Evolutionary conservation across 345 rosid genomes (phyloP), one percentile per base, ranked within the genome.

Genomic region (Citrus glauca): DNA sequence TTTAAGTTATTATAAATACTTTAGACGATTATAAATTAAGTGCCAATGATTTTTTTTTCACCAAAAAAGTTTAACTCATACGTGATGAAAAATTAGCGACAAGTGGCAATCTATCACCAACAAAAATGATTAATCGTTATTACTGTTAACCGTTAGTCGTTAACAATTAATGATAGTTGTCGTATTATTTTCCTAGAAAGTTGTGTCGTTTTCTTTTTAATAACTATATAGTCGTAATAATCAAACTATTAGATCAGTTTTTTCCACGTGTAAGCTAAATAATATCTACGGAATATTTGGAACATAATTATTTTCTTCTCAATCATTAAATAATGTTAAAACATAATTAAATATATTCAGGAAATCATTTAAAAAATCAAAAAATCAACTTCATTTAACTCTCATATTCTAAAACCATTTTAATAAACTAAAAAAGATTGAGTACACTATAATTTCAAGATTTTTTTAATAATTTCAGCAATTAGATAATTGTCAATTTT

Each of bases 181-280:
- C 7, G 0, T 16, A 53, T 17, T 17, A 16, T 17, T 17, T 16
- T 16, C 0, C 19, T 0, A 16, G 2, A 16, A 50, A 0, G 0
- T 50, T 50, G 6, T 50, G 56, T 50, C 22, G 22, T 50, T 50
- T 50, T 50, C 22, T 50, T 50, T 50, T 5, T 0, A 4, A 50
- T 16, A 50, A 50, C 7, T 50, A 7, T 16, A 50, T 1, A 22
- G 7, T 17, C 22, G 56, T 50, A 16, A 16, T 50, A 45, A 45
- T 11, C 50, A 10, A 45, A 11, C 50, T 2, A 5, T 17, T 50
- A 50, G 10, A 7, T 32, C 13, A 60, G 2, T 50, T 50, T 17
- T 17, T 50, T 17, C 0, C 56, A 50, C 7, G 22, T 50, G 22
- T 50, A 4, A 50, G 22, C 2, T 14, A 2, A 50, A 50, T 50